Evolutionary conservation across 805 yeast genomes (phyloP).

Genomic region (Saturnispora serradocipensis): DNA sequence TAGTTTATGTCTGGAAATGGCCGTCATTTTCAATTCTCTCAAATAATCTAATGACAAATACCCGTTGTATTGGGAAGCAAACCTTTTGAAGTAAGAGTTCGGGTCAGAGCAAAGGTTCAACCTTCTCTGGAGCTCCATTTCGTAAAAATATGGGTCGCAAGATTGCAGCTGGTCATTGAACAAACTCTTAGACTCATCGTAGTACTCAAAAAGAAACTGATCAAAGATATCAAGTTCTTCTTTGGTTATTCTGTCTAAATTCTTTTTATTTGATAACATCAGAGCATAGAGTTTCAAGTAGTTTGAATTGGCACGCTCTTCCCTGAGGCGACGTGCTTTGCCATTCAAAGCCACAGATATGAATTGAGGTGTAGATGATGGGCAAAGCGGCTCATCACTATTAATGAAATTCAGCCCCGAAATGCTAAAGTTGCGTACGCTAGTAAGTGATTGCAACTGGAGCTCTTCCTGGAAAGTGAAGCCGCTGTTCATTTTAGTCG

Average conservation of each 20-base stretch:
- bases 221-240: conserved; percentile 28
- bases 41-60: conserved; percentile 2
- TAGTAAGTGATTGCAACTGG: neutral
- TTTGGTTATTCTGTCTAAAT: conserved; percentile 28
- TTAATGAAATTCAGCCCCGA: neutral
- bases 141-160: neutral
- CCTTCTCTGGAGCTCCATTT: conserved; percentile 2
- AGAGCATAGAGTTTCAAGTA: conserved; percentile 42
- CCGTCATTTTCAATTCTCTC: conserved; percentile 28
- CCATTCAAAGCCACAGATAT: conserved; percentile 8
- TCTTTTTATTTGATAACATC: conserved; percentile 31
- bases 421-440: neutral
- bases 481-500: neutral
- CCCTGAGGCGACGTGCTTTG: conserved; percentile 26
- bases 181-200: conserved; percentile 1
- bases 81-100: neutral
- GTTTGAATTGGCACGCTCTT: conserved; percentile 38
- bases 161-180: neutral
- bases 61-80: neutral
- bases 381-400: neutral
- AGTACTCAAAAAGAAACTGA: conserved; percentile 10
- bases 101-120: neutral
- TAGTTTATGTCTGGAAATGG: conserved; percentile 36
- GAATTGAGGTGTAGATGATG: neutral
- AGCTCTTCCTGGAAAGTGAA: neutral